Conservation (phyloP, 352 stramenopile genomes). For the Phytopythium ostracodes region DNA sequence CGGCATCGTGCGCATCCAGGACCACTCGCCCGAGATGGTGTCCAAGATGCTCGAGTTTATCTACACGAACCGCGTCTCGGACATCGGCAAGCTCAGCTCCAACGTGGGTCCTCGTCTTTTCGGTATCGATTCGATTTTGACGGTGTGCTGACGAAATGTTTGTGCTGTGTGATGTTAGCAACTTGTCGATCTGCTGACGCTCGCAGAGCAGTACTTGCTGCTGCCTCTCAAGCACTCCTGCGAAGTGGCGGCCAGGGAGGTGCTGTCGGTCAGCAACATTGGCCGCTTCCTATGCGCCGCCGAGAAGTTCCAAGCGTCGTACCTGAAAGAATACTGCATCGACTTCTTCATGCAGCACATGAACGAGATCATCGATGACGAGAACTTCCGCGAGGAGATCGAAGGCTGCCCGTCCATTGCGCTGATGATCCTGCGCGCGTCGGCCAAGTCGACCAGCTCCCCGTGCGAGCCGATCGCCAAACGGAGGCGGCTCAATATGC, state of each 20-base stretch:
- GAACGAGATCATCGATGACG: conserved; percentile 76
- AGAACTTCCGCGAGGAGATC: conserved; percentile 80
- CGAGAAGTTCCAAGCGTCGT: conserved; percentile 82
- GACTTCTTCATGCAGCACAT: conserved; percentile 76
- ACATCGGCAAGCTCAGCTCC: conserved; percentile 70
- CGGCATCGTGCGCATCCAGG: conserved; percentile 77
- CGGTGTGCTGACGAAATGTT: neutral
- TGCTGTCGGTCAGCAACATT: conserved; percentile 70
- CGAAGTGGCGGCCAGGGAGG: conserved; percentile 64
- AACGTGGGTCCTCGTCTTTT: conserved; percentile 34
- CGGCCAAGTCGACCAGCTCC: conserved; percentile 26
- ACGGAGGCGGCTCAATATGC: conserved; percentile 79
- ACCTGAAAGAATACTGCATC: conserved; percentile 80
- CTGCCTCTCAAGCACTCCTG: conserved; percentile 73
- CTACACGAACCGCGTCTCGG: conserved; percentile 87
- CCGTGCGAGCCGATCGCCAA: conserved; percentile 47
- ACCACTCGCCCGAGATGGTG: conserved; percentile 80
- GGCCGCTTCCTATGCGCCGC: conserved; percentile 76
- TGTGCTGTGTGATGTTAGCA: conserved; percentile 30
- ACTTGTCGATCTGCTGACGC: conserved; percentile 79
- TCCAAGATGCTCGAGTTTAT: conserved; percentile 92
- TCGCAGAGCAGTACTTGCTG: conserved; percentile 81
- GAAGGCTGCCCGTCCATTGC: conserved; percentile 73
- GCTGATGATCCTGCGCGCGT: conserved; percentile 70
- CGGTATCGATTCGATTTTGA: neutral